Conservation (phyloP, 768 basidiomycete genomes). For the Amanita jacksonii region DNA sequence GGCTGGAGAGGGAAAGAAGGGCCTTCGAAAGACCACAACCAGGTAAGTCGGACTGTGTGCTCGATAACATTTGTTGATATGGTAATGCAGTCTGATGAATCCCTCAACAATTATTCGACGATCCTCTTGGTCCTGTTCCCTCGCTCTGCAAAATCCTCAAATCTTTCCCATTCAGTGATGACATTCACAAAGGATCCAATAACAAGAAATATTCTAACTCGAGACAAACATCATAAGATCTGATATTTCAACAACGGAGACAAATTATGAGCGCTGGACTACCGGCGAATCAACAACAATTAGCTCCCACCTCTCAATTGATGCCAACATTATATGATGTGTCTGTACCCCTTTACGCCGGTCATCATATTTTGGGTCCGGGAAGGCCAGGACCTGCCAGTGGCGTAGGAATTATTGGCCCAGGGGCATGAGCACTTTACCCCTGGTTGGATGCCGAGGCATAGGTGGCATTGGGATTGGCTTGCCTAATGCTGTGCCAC, state of each 20-base stretch:
- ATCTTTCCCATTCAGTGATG: no score
- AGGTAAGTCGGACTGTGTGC: slow-evolving; percentile 27
- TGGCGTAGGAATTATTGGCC: slow-evolving; percentile 7
- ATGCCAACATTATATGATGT: slow-evolving; percentile 7
- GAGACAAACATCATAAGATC: slow-evolving; percentile 32
- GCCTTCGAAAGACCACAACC: slow-evolving; percentile 67
- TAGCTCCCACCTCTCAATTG: not conserved
- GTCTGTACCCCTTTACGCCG: not conserved
- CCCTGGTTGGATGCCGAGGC: slow-evolving; percentile 1
- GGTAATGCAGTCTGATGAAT: slow-evolving; percentile 49
- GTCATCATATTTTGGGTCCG: slow-evolving; percentile 2
- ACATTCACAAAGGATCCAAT: slow-evolving; percentile 20
- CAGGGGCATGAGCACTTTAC: slow-evolving; percentile 7
- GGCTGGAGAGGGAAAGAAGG: slow-evolving; percentile 79
- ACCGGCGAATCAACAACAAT: not conserved
- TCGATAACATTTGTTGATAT: not conserved
- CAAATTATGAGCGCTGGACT: not conserved
- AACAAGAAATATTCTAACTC: slow-evolving; percentile 15
- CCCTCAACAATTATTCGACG: slow-evolving; percentile 41
- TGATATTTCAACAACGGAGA: slow-evolving; percentile 37
- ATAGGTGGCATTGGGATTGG: slow-evolving; percentile 11
- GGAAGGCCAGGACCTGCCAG: slow-evolving; percentile 5
- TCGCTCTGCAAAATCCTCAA: slow-evolving; percentile 61
- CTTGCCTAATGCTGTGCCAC: slow-evolving; percentile 6
- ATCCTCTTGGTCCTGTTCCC: slow-evolving; percentile 38